Percentiles rank a stretch among this genome's conserved stretches.
phyloP scores from a whole-genome alignment of 495 filamentous ascomycete genomes.

The Penicillium simplicissimum region DNA sequence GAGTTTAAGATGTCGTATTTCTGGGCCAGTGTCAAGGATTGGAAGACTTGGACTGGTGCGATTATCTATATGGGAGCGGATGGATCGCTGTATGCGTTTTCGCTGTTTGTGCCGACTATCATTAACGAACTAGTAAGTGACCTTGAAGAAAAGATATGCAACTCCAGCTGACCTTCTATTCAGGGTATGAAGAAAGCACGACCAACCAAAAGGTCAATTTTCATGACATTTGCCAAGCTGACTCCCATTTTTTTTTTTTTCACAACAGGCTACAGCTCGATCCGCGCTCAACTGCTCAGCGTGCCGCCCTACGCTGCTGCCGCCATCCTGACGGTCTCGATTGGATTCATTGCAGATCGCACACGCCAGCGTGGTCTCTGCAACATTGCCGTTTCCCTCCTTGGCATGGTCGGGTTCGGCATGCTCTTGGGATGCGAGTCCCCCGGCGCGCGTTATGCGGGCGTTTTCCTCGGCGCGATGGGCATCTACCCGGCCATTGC shows the following conservation, averaged over 20 bases:
- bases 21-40: slow-evolving; percentile 75
- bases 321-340: slow-evolving; percentile 69
- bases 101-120: slow-evolving; percentile 86
- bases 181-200: slow-evolving; percentile 23
- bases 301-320: slow-evolving; percentile 91
- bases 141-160: neutral
- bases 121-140: slow-evolving; percentile 57
- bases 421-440: slow-evolving; percentile 68
- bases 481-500: slow-evolving; percentile 91
- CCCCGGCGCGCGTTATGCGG: slow-evolving; percentile 73
- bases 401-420: slow-evolving; percentile 76
- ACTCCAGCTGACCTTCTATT: neutral
- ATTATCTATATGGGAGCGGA: slow-evolving; percentile 76
- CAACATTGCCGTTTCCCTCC: slow-evolving; percentile 69
- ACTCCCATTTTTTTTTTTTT: neutral
- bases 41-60: slow-evolving; percentile 82
- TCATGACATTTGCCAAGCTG: neutral
- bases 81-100: slow-evolving; percentile 81
- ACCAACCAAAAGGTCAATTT: neutral
- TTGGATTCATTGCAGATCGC: slow-evolving; percentile 80
- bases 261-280: slow-evolving; percentile 64
- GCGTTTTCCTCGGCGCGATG: slow-evolving; percentile 79
- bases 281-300: slow-evolving; percentile 74
- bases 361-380: slow-evolving; percentile 76
- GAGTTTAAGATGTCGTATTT: slow-evolving; percentile 75